phyloP scores from a whole-genome alignment of 441 rosid genomes.

The Aleurites moluccanus region DNA sequence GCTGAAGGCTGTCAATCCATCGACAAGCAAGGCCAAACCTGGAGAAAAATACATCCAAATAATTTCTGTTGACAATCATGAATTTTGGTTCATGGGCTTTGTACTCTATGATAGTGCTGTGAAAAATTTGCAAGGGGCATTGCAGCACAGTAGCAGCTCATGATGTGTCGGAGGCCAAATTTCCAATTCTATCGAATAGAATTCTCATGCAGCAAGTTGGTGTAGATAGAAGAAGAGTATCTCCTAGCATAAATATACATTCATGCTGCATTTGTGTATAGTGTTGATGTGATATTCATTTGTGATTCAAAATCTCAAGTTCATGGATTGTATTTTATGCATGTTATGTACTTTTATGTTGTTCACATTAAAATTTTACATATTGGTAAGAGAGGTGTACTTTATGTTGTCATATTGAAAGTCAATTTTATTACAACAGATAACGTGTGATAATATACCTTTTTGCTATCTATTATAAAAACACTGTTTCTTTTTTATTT shows the following conservation, averaged over 20 bases:
- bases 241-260: background rate
- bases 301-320: background rate
- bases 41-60: constrained; percentile 83
- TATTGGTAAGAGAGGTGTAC: background rate
- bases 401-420: background rate
- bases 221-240: constrained; percentile 25
- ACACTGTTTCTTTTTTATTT: too few species aligned
- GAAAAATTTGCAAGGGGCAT: constrained; percentile 64
- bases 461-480: background rate
- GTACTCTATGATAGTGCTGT: constrained; percentile 80
- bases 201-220: background rate
- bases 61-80: constrained; percentile 76
- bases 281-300: constrained; percentile 6
- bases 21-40: constrained; percentile 63
- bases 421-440: background rate
- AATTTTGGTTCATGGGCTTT: constrained; percentile 98
- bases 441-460: background rate
- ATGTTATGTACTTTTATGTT: background rate
- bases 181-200: background rate
- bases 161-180: constrained; percentile 12
- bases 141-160: constrained; percentile 27
- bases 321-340: background rate
- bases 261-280: constrained; percentile 15
- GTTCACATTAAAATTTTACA: too few species aligned
- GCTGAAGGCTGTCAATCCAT: constrained; percentile 70